Evolutionary conservation across 441 rosid species (phyloP).

Genomic region (Gossypium gossypioides): DNA sequence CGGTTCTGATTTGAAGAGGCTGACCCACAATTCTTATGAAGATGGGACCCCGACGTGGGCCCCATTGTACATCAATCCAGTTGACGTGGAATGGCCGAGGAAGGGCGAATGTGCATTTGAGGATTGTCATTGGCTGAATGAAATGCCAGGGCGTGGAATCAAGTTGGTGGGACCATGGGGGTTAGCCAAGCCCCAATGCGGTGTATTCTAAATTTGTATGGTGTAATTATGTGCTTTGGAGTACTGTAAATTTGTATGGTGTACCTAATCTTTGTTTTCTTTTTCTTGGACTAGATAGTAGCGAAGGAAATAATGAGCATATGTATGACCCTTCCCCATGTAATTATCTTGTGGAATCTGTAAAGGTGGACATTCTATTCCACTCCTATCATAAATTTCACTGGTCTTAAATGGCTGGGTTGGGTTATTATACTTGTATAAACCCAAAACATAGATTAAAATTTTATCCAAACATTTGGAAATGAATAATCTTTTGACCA

Average conservation of each 20-base stretch:
- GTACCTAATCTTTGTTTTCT: not conserved
- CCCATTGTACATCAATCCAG: constrained; percentile 39
- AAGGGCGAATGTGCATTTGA: constrained; percentile 47
- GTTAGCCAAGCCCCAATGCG: constrained; percentile 17
- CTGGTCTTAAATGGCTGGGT: too few species aligned
- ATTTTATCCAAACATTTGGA: too few species aligned
- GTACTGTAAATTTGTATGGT: not conserved
- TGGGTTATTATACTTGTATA: too few species aligned
- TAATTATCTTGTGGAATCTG: too few species aligned
- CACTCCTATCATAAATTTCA: too few species aligned
- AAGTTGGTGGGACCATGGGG: not conserved
- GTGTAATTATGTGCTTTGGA: not conserved
- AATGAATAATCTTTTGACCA: too few species aligned
- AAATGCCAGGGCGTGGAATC: constrained; percentile 23
- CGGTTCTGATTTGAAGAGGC: constrained; percentile 60
- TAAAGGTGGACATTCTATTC: too few species aligned
- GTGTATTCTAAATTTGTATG: not conserved
- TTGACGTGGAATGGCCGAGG: constrained; percentile 35
- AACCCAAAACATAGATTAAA: too few species aligned
- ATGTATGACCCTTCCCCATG: not conserved
- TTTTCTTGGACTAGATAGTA: not conserved
- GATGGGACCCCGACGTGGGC: constrained; percentile 90
- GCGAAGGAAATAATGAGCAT: not conserved
- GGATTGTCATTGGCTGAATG: constrained; percentile 70
- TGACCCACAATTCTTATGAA: constrained; percentile 68